phyloP scores from a whole-genome alignment of 257 asterid species.

The Plantago major region DNA sequence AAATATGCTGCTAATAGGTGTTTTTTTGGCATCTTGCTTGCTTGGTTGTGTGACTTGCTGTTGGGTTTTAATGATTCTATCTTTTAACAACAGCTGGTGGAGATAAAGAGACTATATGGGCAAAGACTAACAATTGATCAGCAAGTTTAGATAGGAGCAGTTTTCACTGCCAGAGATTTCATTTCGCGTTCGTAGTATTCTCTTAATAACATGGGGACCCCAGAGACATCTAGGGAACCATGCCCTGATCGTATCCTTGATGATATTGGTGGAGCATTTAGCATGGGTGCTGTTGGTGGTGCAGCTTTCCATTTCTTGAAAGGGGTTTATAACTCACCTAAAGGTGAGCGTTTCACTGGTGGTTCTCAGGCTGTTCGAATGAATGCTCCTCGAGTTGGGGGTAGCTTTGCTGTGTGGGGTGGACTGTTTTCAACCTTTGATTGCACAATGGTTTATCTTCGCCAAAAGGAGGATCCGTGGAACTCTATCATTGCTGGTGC shows the following conservation, averaged over 20 bases:
- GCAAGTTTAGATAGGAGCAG: too few species aligned
- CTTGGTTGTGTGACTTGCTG: too few species aligned
- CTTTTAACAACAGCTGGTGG: too few species aligned
- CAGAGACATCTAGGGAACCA: conserved; percentile 86
- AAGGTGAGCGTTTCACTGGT: conserved; percentile 75
- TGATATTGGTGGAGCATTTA: conserved; percentile 82
- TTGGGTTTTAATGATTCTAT: too few species aligned
- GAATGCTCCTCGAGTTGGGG: conserved; percentile 97
- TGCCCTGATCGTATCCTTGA: conserved; percentile 96
- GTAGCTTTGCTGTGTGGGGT: conserved; percentile 98
- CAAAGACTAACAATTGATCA: too few species aligned
- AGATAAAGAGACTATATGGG: too few species aligned
- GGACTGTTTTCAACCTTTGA: conserved; percentile 89
- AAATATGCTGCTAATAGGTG: too few species aligned
- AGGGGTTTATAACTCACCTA: conserved; percentile 73
- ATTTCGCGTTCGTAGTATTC: too few species aligned
- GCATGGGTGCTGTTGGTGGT: conserved; percentile 90
- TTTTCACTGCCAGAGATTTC: too few species aligned
- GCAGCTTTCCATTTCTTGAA: conserved; percentile 81
- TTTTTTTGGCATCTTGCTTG: too few species aligned
- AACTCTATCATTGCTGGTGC: conserved; percentile 90
- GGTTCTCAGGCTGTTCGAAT: conserved; percentile 85
- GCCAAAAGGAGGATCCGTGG: conserved; percentile 94
- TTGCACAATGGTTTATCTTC: conserved; percentile 77
- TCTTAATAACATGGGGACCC: conserved; percentile 53